Evolutionary conservation across 2,329 filamentous ascomycete species (phyloP), one percentile per base, ranked within the genome.

Genomic region (Huntiella bhutanensis): DNA sequence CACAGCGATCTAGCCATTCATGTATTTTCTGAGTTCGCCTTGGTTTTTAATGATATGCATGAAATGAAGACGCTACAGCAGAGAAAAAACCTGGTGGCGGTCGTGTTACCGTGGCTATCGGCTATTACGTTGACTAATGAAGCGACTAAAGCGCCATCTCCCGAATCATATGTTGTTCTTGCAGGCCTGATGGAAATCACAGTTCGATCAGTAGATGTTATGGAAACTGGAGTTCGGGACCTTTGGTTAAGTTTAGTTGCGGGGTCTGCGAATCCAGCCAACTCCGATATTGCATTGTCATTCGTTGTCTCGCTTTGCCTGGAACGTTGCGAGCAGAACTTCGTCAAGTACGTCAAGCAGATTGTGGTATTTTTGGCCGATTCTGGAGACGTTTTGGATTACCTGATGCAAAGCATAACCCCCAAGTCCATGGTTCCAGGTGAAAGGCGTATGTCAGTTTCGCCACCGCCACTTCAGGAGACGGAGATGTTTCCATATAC

Each of bases 351-450:
- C 57, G 88, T 88, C 4, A 98, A 96, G 64, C 91, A 98, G 60
- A 91, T 98, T 45, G 86, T 96, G 12, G 92, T 98, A 1, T 96
- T 95, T 59, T 62, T 98, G 4, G 70, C 67, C 52, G 72, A 33
- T 38, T 58, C 87, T 2, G 87, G 87, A 1, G 92, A 93, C 56
- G 87, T 98, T 3, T 80, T 98, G 8, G 91, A 98, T 53, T 95
- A 95, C 54, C 69, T 98, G 46, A 66, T 96, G 22, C 71, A 92
- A 62, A 86, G 95, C 53, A 86, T 98, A 51, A 83, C 77, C 0
- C 88, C 92, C 1, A 92, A 91, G 59, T 82, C 86, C n/a, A 96
- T 98, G 88, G 86, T 95, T 7, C 84, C 86, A 7, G 81, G 82
- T 54, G 82, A 92, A 57, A 92, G 88, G 60, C 71, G 75, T 51